Conservation (phyloP, 2,329 filamentous ascomycete species). For the Hansfordia pulvinata region DNA sequence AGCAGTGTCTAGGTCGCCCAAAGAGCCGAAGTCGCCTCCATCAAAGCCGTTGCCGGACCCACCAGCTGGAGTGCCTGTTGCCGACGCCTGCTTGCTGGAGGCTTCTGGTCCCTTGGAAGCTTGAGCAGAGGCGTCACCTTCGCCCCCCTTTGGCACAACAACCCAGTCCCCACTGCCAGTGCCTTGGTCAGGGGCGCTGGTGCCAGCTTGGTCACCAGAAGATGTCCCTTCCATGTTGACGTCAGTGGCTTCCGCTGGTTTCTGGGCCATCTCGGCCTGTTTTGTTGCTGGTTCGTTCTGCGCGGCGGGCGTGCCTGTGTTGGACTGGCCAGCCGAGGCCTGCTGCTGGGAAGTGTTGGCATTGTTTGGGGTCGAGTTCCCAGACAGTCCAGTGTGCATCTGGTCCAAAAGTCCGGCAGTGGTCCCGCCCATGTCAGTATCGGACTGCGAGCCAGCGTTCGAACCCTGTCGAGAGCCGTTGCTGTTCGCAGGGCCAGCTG, state of each 20-base stretch:
- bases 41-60: constrained; percentile 26
- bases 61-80: constrained; percentile 27
- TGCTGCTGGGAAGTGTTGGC: constrained; percentile 47
- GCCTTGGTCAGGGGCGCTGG: constrained; percentile 33
- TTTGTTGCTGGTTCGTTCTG: too few relatives aligned
- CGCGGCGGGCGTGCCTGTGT: constrained; percentile 36
- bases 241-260: constrained; percentile 17
- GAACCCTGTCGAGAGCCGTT: constrained; percentile 38
- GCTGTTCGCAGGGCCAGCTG: constrained; percentile 14
- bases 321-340: constrained; percentile 40
- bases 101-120: constrained; percentile 7
- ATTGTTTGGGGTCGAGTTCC: constrained; percentile 44
- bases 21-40: constrained; percentile 47
- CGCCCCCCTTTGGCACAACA: constrained; percentile 50
- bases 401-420: constrained; percentile 54
- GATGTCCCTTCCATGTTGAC: constrained; percentile 45
- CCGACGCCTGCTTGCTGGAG: constrained; percentile 24
- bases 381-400: constrained; percentile 50
- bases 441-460: constrained; percentile 40
- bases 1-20: constrained; percentile 55
- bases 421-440: constrained; percentile 52
- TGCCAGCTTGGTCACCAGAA: constrained; percentile 20
- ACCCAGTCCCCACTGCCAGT: constrained; percentile 57
- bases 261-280: constrained; percentile 5
- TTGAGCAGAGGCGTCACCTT: constrained; percentile 6